Evolutionary conservation across 2,329 filamentous ascomycete species (phyloP), one percentile per base, ranked within the genome.

Genomic region (Colletotrichum aenigma): DNA sequence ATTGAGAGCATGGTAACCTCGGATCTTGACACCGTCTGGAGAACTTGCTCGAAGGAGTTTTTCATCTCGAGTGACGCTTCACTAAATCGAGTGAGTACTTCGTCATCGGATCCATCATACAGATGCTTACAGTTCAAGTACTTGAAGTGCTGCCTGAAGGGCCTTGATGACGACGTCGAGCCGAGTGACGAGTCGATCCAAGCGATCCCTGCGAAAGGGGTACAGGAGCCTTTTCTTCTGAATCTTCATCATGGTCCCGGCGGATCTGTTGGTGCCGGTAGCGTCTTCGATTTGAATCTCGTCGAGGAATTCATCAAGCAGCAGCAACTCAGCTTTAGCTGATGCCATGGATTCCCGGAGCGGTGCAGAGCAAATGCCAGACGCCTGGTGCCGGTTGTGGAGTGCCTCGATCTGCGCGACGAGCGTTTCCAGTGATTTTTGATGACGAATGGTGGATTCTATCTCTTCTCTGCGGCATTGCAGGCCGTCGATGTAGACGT

Each of bases 181-280:
- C 12, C 66, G 15, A 6, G 18, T 30, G 0, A 52, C 30, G 13
- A 68, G 30, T 15, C 43, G 66, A 18, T 34, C 38, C 30, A 68
- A 28, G 13, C 38, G 48, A 68, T 68, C 66, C 30, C 48, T 58
- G 2, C 66, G 66, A 16, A 68, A 68, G 43, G 66, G 66, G 10
- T 68, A 68, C 21, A 68, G 6, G 0, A 68, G 30, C 28, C 4
- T 58, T 1, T 32, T 43, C 36, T 26, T 66, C 24, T 66, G 62
- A 3, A 24, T 30, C 15, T 66, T 66, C 26, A 52, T 32, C 24
- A n/a, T 66, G 2, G 6, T 7, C 13, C 18, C 21, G 36, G 7
- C 13, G 3, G 62, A 48, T 32, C 0, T n/a, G 32, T n/a, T 2
- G 24, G 32, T 32, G 18, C 21, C n/a, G 0, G 15, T 30, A 3